These are phyloP conservation scores for Hanseniaspora singularis DNA, from an alignment of 805 yeast species.

Conservation along the genomic window DNA sequence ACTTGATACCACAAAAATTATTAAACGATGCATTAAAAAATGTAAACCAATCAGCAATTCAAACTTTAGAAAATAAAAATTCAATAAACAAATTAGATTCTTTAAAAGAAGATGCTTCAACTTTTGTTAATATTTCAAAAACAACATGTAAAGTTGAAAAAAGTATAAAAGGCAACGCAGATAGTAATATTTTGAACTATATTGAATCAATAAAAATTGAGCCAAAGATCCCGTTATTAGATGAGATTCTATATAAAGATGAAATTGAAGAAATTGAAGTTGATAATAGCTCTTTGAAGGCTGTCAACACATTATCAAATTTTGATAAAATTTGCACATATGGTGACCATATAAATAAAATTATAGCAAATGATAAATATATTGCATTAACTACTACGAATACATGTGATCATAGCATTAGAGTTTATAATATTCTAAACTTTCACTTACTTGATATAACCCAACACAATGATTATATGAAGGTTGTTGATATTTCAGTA, in stretches of 20 bases:
- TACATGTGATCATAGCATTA: background rate
- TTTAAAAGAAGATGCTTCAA: background rate
- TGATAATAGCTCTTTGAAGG: background rate
- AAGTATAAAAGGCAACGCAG: background rate
- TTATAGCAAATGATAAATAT: conserved; percentile 2
- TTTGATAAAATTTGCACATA: background rate
- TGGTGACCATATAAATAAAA: background rate
- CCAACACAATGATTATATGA: background rate
- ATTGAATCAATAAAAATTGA: background rate
- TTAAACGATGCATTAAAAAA: conserved; percentile 12
- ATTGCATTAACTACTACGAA: background rate
- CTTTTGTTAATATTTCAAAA: background rate
- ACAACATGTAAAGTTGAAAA: background rate
- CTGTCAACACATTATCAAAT: background rate
- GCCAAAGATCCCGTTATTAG: background rate
- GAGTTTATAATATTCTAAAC: background rate
- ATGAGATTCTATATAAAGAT: background rate
- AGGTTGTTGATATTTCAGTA: background rate
- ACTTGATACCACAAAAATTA: conserved; percentile 5
- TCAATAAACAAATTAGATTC: background rate
- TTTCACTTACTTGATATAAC: conserved; percentile 1
- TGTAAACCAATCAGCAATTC: background rate
- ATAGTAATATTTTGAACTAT: conserved; percentile 3
- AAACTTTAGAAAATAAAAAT: background rate
- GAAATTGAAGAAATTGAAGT: background rate